phyloP scores from a whole-genome alignment of 1,139 yeast species.

The Sugiyamaella neomexicana region DNA sequence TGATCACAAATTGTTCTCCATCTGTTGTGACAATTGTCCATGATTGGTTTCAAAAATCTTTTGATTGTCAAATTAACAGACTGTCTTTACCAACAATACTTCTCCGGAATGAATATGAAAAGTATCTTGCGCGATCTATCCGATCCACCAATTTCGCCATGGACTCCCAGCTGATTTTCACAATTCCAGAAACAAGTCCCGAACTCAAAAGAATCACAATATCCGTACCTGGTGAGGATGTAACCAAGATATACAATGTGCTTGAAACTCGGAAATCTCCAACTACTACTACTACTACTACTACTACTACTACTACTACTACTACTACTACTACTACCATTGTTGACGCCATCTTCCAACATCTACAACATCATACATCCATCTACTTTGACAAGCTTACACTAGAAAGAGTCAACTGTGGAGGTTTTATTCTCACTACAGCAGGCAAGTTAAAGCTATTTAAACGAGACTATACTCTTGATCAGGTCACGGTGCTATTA shows the following conservation, averaged over 20 bases:
- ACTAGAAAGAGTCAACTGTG: constrained; percentile 29
- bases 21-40: constrained; percentile 13
- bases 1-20: constrained; percentile 26
- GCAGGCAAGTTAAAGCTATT: constrained; percentile 29
- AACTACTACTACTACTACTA: not conserved
- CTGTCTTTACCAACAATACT: constrained; percentile 16
- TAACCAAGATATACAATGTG: constrained; percentile 13
- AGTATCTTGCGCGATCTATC: constrained; percentile 14
- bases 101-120: constrained; percentile 18
- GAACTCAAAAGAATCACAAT: constrained; percentile 27
- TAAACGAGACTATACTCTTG: constrained; percentile 16
- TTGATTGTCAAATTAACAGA: constrained; percentile 23
- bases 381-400: constrained; percentile 24
- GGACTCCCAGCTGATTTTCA: constrained; percentile 28
- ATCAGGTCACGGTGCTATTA: constrained; percentile 1
- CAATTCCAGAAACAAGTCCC: constrained; percentile 19
- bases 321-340: not conserved
- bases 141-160: constrained; percentile 9
- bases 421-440: constrained; percentile 28
- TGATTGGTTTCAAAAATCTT: constrained; percentile 24
- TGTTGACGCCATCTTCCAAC: constrained; percentile 22
- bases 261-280: constrained; percentile 13
- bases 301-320: not conserved
- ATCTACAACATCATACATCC: constrained; percentile 24
- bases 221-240: constrained; percentile 26